phyloP scores from a whole-genome alignment of 129 eudicot species.

The Tanacetum coccineum region DNA sequence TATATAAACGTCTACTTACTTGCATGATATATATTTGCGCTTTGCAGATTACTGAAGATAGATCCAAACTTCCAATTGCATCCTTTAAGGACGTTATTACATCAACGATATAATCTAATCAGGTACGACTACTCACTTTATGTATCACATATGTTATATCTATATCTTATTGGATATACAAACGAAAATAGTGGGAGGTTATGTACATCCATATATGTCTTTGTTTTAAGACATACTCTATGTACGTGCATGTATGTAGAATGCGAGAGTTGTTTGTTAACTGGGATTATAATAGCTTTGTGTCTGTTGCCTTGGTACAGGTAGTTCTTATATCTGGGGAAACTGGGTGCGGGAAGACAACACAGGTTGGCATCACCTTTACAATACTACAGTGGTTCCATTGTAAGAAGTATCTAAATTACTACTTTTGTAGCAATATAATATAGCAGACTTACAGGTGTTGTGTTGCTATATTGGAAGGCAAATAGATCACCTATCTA shows the following conservation, averaged over 20 bases:
- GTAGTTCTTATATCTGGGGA: too few relatives aligned
- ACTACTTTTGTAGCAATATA: too few relatives aligned
- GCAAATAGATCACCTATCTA: constrained; percentile 7
- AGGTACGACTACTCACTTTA: constrained; percentile 38
- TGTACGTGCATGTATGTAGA: neutral
- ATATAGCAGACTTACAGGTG: too few relatives aligned
- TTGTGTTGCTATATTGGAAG: too few relatives aligned
- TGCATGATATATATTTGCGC: neutral
- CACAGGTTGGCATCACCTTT: constrained; percentile 58
- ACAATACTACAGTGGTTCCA: neutral
- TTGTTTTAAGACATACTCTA: neutral
- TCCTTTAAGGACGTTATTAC: constrained; percentile 65
- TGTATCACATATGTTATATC: constrained; percentile 1
- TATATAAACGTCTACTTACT: constrained; percentile 11
- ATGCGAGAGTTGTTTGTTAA: neutral
- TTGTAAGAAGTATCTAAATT: too few relatives aligned
- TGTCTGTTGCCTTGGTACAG: too few relatives aligned
- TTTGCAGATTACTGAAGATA: constrained; percentile 59
- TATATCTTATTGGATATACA: constrained; percentile 6
- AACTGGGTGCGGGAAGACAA: constrained; percentile 98
- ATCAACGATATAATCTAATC: constrained; percentile 68
- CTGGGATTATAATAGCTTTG: too few relatives aligned
- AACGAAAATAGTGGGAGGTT: constrained; percentile 4
- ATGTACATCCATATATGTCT: neutral
- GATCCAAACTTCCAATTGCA: constrained; percentile 92